A percentile compares a stretch with the other conserved stretches of the same genome.
phyloP scores from a whole-genome alignment of 305 asterid genomes.

The Rubia balearica region DNA sequence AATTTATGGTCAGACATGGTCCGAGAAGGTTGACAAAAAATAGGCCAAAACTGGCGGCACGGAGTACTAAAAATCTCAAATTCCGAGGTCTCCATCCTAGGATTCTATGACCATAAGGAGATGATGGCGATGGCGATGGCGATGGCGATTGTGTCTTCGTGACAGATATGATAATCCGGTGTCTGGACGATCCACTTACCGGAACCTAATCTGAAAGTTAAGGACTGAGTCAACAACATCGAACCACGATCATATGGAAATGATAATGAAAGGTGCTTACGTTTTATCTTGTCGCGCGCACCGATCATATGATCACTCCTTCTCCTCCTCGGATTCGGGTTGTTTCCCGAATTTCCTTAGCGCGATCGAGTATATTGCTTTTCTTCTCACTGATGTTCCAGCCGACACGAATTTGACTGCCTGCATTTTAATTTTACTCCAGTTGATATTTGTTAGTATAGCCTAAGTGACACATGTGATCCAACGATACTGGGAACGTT shows the following conservation, averaged over 20 bases:
- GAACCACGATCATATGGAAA: background rate
- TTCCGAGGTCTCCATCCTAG: constrained; percentile 6
- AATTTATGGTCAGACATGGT: too few relatives aligned
- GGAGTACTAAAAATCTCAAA: background rate
- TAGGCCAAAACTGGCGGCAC: too few relatives aligned
- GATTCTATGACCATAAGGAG: background rate
- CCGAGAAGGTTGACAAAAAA: too few relatives aligned
- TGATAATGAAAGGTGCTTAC: constrained; percentile 5
- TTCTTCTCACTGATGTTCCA: constrained; percentile 56
- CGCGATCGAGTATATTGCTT: constrained; percentile 61
- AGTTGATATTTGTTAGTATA: background rate
- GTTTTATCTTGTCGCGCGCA: background rate
- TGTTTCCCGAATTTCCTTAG: constrained; percentile 56
- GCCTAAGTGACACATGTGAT: background rate
- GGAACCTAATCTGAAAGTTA: background rate
- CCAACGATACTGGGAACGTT: background rate
- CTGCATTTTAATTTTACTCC: constrained; percentile 36
- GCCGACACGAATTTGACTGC: constrained; percentile 76
- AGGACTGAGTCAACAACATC: constrained; percentile 5
- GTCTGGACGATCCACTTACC: too few relatives aligned
- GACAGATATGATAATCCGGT: too few relatives aligned
- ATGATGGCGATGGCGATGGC: background rate
- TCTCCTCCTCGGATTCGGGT: constrained; percentile 27
- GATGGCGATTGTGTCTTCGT: too few relatives aligned
- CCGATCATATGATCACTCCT: constrained; percentile 20